phyloP scores from a whole-genome alignment of 306 rosid species.

The Adenanthera pavonina region DNA sequence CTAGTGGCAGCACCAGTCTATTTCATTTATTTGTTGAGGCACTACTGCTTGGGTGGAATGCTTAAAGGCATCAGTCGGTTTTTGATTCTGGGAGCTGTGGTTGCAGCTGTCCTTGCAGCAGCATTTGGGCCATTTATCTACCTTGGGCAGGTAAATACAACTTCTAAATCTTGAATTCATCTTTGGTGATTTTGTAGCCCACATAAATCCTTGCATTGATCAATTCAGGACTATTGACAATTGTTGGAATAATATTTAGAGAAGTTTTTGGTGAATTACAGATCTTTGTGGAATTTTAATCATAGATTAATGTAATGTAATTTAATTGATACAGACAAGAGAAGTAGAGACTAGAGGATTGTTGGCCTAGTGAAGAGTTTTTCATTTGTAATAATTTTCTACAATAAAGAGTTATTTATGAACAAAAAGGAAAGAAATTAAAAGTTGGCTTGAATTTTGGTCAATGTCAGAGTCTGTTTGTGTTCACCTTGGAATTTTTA shows the following conservation, averaged over 20 bases:
- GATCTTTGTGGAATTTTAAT: constrained; percentile 23
- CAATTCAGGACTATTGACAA: constrained; percentile 5
- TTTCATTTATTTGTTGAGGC: constrained; percentile 84
- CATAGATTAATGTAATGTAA: neutral
- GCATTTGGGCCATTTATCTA: constrained; percentile 87
- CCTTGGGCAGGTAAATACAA: constrained; percentile 78
- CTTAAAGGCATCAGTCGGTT: constrained; percentile 67
- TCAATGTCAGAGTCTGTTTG: neutral
- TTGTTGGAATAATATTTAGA: neutral
- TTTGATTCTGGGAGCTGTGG: constrained; percentile 64
- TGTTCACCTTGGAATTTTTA: too few relatives aligned
- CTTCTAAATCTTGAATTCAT: constrained; percentile 4
- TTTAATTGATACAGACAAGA: neutral
- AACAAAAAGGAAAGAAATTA: neutral
- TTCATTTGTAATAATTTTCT: neutral
- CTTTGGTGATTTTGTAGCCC: constrained; percentile 16
- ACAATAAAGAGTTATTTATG: neutral
- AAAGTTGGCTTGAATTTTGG: neutral
- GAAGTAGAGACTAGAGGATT: neutral
- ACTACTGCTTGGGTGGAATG: constrained; percentile 81
- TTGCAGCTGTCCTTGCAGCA: constrained; percentile 65
- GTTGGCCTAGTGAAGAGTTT: neutral
- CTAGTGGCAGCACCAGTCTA: constrained; percentile 90
- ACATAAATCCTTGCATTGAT: constrained; percentile 15
- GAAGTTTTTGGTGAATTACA: neutral